phyloP scores from a whole-genome alignment of 2,329 filamentous ascomycete species.

The Ophiostoma ulmi region DNA sequence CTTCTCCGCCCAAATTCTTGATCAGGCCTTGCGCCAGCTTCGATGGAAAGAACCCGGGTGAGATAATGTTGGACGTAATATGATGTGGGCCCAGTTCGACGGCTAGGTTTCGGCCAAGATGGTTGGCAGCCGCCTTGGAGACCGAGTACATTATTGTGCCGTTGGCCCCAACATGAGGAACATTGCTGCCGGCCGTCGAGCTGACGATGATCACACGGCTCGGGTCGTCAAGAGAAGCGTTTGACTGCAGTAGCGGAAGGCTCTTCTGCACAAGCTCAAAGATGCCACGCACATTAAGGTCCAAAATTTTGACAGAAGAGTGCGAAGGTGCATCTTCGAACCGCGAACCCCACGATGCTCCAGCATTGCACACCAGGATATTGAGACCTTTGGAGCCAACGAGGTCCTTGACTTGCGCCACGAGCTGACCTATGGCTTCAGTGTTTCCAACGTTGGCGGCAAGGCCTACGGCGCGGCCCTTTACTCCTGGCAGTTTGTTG shows the following conservation, averaged over 20 bases:
- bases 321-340: not conserved
- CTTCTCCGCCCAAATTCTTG: conserved; percentile 53
- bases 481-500: conserved; percentile 56
- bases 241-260: conserved; percentile 25
- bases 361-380: not conserved
- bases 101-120: conserved; percentile 57
- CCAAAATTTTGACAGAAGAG: conserved; percentile 56
- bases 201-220: conserved; percentile 61
- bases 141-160: conserved; percentile 62
- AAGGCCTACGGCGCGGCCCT: conserved; percentile 37
- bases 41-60: conserved; percentile 62
- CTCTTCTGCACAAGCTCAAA: conserved; percentile 62
- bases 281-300: conserved; percentile 65
- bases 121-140: conserved; percentile 61
- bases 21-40: conserved; percentile 65
- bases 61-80: conserved; percentile 60
- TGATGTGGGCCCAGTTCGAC: conserved; percentile 62
- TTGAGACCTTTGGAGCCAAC: not conserved
- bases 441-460: not conserved
- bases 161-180: conserved; percentile 55
- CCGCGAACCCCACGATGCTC: not conserved
- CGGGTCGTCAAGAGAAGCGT: conserved; percentile 45
- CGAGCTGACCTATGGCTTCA: not conserved
- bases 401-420: not conserved
- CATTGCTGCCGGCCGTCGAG: conserved; percentile 59